These are phyloP conservation scores for Metschnikowia hibisci DNA, from an alignment of 805 yeast genomes.

Conservation along the genomic window DNA sequence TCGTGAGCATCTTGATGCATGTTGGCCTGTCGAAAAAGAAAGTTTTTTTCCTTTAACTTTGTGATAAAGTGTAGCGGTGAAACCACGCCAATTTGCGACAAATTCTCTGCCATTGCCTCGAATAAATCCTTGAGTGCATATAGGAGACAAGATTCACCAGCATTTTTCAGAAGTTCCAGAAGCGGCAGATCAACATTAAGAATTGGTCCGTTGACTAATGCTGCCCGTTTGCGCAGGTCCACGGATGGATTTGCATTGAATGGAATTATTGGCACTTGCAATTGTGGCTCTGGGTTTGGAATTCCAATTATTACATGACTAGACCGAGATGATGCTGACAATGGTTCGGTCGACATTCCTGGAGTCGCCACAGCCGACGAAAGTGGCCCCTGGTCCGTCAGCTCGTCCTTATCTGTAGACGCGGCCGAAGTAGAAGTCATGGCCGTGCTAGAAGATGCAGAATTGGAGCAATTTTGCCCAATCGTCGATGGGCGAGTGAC, in stretches of 20 bases:
- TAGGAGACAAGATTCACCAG: conserved; percentile 28
- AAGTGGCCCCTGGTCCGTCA: conserved; percentile 20
- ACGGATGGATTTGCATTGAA: conserved; percentile 43
- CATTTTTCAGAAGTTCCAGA: conserved; percentile 33
- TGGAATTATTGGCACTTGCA: conserved; percentile 34
- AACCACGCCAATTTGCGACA: conserved; percentile 71
- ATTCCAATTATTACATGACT: conserved; percentile 38
- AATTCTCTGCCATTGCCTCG: conserved; percentile 74
- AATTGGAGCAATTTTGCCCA: background rate
- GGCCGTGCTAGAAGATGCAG: background rate
- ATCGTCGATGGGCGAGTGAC: conserved; percentile 31
- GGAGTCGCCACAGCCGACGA: conserved; percentile 30
- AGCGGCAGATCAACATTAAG: conserved; percentile 72
- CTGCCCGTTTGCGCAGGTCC: conserved; percentile 75
- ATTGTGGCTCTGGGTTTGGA: conserved; percentile 36
- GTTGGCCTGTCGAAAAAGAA: conserved; percentile 71
- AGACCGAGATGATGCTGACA: conserved; percentile 26
- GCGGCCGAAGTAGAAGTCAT: conserved; percentile 14
- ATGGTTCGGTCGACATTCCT: conserved; percentile 14
- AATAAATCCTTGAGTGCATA: conserved; percentile 80
- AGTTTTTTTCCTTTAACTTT: conserved; percentile 76
- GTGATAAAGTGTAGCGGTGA: conserved; percentile 75
- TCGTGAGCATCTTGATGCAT: conserved; percentile 99
- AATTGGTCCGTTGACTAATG: conserved; percentile 77
- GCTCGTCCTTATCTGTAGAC: conserved; percentile 23